These are phyloP conservation scores for Penicillium sp. DNA, from an alignment of 2,329 filamentous ascomycete genomes.

Conservation along the genomic window DNA sequence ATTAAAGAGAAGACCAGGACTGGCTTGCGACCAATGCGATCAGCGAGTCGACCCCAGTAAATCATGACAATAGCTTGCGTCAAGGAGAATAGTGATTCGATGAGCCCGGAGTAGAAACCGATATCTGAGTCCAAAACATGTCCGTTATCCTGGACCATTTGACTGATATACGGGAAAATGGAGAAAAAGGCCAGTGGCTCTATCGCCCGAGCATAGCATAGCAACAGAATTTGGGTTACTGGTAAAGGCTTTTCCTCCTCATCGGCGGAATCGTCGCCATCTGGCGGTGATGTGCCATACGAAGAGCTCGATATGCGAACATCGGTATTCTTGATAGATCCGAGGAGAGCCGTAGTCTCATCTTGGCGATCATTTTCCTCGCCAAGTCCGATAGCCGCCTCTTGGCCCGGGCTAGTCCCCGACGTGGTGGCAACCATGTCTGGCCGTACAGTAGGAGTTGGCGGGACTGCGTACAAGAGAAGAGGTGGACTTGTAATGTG, in stretches of 20 bases:
- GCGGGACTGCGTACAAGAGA: not conserved
- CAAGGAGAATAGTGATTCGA: conserved; percentile 68
- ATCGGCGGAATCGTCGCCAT: conserved; percentile 13
- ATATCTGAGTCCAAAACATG: conserved; percentile 63
- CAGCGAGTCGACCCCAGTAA: conserved; percentile 67
- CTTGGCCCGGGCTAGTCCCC: not conserved
- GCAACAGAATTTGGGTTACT: conserved; percentile 65
- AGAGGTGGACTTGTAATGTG: not conserved
- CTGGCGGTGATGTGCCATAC: not conserved
- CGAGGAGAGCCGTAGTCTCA: conserved; percentile 19
- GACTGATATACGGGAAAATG: conserved; percentile 77
- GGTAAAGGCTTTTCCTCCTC: conserved; percentile 54
- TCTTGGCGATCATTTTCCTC: conserved; percentile 5
- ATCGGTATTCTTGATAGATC: not conserved
- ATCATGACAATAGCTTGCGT: conserved; percentile 79
- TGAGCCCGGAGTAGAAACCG: conserved; percentile 76
- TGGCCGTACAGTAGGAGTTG: not conserved
- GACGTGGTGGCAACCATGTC: conserved; percentile 5
- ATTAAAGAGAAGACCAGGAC: conserved; percentile 66
- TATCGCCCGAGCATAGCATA: conserved; percentile 71
- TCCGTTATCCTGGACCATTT: conserved; percentile 71
- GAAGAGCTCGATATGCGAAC: not conserved
- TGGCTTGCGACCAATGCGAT: conserved; percentile 70
- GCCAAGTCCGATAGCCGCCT: conserved; percentile 2
- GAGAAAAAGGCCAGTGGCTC: conserved; percentile 82